Conservation (phyloP, 2,329 filamentous ascomycete species). For the Pseudogymnoascus sp. region DNA sequence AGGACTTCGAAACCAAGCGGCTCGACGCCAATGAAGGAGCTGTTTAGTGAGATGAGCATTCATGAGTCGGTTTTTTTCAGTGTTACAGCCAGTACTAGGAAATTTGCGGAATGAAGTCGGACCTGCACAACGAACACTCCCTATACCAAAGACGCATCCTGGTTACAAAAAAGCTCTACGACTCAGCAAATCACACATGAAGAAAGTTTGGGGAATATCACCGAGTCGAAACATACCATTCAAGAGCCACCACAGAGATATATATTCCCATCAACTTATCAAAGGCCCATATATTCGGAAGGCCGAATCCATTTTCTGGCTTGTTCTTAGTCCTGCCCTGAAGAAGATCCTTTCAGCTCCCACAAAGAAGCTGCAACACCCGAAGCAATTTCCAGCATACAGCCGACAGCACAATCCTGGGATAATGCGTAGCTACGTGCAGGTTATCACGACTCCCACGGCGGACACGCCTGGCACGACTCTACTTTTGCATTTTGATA, state of each 20-base stretch:
- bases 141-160: neutral
- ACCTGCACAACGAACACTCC: neutral
- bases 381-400: neutral
- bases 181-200: neutral
- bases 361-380: neutral
- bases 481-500: constrained; percentile 70
- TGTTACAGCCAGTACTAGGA: neutral
- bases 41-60: neutral
- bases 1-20: neutral
- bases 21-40: neutral
- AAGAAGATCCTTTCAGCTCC: neutral
- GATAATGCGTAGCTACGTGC: constrained; percentile 63
- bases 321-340: neutral
- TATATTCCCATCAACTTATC: neutral
- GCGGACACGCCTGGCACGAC: constrained; percentile 78
- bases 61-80: neutral
- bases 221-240: neutral
- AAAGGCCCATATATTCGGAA: neutral
- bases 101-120: neutral
- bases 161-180: neutral
- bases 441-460: constrained; percentile 74
- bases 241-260: neutral
- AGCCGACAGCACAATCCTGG: neutral
- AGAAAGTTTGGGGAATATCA: neutral
- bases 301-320: neutral